These are phyloP conservation scores for Lachancea meyersii DNA, from an alignment of 805 yeast species.

Conservation along the genomic window DNA sequence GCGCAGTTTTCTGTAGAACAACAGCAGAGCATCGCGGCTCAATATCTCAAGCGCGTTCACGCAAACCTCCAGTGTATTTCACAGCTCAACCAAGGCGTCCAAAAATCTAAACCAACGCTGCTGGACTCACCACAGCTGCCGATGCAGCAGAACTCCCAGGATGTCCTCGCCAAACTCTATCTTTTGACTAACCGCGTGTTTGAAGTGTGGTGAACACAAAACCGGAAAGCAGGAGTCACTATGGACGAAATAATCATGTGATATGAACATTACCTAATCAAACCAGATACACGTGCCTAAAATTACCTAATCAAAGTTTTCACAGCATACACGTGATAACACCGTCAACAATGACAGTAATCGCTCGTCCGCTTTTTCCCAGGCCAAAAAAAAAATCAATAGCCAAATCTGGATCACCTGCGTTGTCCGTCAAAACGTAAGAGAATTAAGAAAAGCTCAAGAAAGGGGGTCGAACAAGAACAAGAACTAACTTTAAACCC, in stretches of 20 bases:
- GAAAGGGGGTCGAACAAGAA: neutral
- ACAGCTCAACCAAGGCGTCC: constrained; percentile 30
- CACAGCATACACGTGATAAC: too few species aligned
- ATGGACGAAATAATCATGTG: neutral
- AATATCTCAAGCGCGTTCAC: constrained; percentile 31
- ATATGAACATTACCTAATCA: neutral
- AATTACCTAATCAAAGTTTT: too few species aligned
- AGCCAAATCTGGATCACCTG: neutral
- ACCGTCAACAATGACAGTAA: too few species aligned
- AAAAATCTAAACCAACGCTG: constrained; percentile 25
- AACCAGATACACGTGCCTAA: too few species aligned
- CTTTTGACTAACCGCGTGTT: constrained; percentile 29
- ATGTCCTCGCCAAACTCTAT: constrained; percentile 29
- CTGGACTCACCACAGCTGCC: constrained; percentile 23
- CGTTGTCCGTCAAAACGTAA: neutral
- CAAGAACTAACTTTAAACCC: neutral
- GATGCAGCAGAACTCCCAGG: constrained; percentile 22
- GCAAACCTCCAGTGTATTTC: constrained; percentile 33
- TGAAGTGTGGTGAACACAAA: constrained; percentile 26
- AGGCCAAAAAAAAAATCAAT: neutral
- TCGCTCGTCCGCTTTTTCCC: too few species aligned
- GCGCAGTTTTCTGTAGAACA: constrained; percentile 20
- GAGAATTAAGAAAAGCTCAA: neutral
- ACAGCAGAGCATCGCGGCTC: constrained; percentile 24
- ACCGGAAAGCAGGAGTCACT: neutral